Percentiles rank a stretch among this genome's conserved stretches.
These are phyloP conservation scores for Dunaliella sp. DNA, from an alignment of 139 green algal species.

Conservation along the genomic window DNA sequence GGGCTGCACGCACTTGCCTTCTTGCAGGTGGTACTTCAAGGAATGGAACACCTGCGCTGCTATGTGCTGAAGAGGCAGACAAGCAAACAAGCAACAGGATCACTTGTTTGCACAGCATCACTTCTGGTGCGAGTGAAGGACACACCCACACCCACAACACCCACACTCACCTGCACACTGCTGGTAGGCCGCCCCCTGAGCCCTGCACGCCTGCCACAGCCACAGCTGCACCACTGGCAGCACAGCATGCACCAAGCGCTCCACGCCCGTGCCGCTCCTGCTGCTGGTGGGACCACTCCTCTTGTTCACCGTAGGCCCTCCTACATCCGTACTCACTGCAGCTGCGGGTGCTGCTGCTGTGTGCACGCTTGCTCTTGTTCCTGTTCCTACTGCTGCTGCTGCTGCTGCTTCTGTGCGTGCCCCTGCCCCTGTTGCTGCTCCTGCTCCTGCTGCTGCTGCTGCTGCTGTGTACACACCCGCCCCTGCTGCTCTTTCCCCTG, in stretches of 20 bases:
- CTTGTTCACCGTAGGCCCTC: too few species aligned
- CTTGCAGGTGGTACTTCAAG: too few species aligned
- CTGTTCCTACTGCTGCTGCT: neutral
- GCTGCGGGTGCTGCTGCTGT: neutral
- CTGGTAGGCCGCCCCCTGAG: neutral
- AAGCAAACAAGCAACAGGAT: too few species aligned
- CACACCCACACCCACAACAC: neutral
- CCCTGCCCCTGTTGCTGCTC: neutral
- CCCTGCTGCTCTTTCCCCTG: neutral
- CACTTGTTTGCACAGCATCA: too few species aligned
- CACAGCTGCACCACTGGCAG: neutral
- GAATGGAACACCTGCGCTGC: too few species aligned
- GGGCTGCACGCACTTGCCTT: too few species aligned
- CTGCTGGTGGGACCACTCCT: neutral
- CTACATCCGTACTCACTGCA: too few species aligned
- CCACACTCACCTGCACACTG: neutral
- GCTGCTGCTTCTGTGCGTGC: neutral
- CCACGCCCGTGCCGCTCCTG: neutral
- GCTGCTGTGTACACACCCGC: neutral
- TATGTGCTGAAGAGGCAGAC: too few species aligned
- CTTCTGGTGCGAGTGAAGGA: too few species aligned
- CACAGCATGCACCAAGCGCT: slow-evolving; percentile 2
- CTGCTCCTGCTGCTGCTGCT: neutral
- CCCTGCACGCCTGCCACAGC: neutral
- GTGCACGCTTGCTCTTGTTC: too few species aligned